These are phyloP conservation scores for Helianthus annuus DNA, from an alignment of 129 eudicot genomes.

Conservation along the genomic window HanXRQr2.0-SUNRISE NC_035436.2:188533975-188534474, in stretches of 20 bases:
- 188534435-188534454: background rate
- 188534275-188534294: background rate
- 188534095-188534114: constrained; percentile 6
- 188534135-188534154: background rate
- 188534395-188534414: background rate
- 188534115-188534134: constrained; percentile 6
- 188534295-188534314: background rate
- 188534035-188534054: background rate
- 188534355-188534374: background rate
- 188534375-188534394: background rate
- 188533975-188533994: background rate
- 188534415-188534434: background rate
- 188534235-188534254: background rate
- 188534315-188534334: constrained; percentile 1
- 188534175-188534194: background rate
- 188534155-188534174: background rate
- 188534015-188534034: background rate
- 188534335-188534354: background rate
- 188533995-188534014: background rate
- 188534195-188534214: background rate
- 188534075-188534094: constrained; percentile 10
- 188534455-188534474: background rate
- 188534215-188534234: background rate
- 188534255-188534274: background rate
- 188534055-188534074: too few species aligned